phyloP scores from a whole-genome alignment of 2,329 filamentous ascomycete genomes.

The Lasiodiplodia sp. region DNA sequence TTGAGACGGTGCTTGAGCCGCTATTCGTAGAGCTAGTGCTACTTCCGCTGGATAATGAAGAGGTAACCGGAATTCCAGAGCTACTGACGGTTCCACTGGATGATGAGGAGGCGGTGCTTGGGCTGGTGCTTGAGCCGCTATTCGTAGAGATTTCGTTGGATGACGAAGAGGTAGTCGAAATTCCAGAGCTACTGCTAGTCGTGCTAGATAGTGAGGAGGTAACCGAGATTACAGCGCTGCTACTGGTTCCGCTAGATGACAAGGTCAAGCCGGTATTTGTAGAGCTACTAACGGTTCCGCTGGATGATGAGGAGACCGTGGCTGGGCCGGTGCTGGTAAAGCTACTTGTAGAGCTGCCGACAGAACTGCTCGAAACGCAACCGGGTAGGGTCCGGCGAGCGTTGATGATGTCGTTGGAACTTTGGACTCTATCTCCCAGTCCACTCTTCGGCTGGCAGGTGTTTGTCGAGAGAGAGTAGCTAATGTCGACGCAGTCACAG shows the following conservation, averaged over 20 bases:
- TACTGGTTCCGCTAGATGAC: no score
- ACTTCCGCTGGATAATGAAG: no score
- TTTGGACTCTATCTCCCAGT: background rate
- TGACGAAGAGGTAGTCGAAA: no score
- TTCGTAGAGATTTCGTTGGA: no score
- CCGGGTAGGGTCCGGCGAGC: conserved; percentile 1
- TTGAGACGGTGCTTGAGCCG: no score
- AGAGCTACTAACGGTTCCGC: background rate
- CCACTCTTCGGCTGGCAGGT: conserved; percentile 9
- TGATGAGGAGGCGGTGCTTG: background rate
- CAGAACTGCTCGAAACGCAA: background rate
- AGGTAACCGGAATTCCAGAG: background rate
- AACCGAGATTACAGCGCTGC: no score
- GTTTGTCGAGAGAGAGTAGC: background rate
- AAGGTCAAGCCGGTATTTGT: background rate
- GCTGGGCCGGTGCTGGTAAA: no score
- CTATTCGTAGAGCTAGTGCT: no score
- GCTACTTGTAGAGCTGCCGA: no score
- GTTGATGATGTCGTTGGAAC: background rate
- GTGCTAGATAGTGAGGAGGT: no score
- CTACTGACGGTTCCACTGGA: background rate
- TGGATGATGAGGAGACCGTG: background rate
- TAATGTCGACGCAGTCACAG: conserved; percentile 8
- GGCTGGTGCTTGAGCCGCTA: no score
- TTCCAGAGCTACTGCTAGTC: no score